A percentile compares a stretch with the other conserved stretches of the same genome.
Evolutionary conservation across 2,329 filamentous ascomycete genomes (phyloP).

Genomic region (Passalora sequoiae): DNA sequence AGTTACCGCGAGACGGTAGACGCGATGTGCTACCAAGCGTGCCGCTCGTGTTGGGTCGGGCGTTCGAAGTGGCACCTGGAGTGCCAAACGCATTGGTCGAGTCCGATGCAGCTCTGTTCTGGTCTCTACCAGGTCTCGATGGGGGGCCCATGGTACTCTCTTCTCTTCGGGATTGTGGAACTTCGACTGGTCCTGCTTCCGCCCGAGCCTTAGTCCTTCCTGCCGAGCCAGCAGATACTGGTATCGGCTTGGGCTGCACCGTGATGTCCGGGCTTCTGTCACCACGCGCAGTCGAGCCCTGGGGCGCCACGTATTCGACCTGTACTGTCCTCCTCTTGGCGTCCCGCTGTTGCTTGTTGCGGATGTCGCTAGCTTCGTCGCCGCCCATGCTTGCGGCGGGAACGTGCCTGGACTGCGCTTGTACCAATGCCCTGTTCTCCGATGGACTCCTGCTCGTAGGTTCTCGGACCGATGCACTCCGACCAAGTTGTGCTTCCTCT

Average conservation of each 20-base stretch:
- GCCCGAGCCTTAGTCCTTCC: constrained; percentile 48
- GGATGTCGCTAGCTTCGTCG: constrained; percentile 23
- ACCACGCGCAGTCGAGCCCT: constrained; percentile 76
- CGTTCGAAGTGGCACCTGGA: constrained; percentile 38
- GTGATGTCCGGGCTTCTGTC: constrained; percentile 39
- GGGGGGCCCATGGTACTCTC: constrained; percentile 33
- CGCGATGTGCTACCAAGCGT: constrained; percentile 58
- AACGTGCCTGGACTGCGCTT: constrained; percentile 17
- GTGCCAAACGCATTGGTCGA: constrained; percentile 34
- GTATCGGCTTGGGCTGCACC: constrained; percentile 10
- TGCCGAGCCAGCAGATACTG: constrained; percentile 28
- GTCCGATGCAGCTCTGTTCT: constrained; percentile 51
- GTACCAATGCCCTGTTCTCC: constrained; percentile 13
- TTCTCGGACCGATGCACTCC: constrained; percentile 90
- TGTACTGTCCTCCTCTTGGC: constrained; percentile 92
- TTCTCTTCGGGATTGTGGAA: constrained; percentile 30
- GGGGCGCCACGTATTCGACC: constrained; percentile 92
- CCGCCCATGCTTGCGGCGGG: constrained; percentile 19
- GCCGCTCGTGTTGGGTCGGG: constrained; percentile 73
- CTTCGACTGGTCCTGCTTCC: constrained; percentile 50
- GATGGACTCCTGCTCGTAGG: constrained; percentile 51
- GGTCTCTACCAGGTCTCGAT: constrained; percentile 36
- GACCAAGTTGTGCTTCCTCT: constrained; percentile 61
- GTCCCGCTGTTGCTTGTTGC: constrained; percentile 61
- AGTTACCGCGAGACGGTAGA: constrained; percentile 66